Percentiles rank a stretch among this genome's conserved stretches.
These are phyloP conservation scores for Zymoseptoria brevis DNA, from an alignment of 2,329 filamentous ascomycete genomes.

Conservation along the genomic window DNA sequence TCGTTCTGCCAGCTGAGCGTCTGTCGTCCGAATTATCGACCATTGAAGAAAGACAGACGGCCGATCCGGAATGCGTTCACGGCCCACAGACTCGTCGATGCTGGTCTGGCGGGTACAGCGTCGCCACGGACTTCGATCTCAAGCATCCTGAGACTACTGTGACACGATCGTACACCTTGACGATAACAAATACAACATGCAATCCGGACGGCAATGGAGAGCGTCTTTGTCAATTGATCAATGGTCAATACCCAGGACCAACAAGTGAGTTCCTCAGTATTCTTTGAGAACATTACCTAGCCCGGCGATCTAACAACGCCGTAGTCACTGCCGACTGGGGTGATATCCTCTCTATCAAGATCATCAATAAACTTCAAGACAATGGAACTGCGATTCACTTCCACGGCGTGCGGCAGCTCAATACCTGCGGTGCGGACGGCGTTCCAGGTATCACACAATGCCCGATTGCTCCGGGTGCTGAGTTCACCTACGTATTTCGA, in stretches of 20 bases:
- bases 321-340: constrained; percentile 24
- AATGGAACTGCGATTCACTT: constrained; percentile 56
- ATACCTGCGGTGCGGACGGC: constrained; percentile 47
- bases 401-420: constrained; percentile 53
- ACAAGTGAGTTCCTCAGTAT: background rate
- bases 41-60: constrained; percentile 7
- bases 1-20: constrained; percentile 4
- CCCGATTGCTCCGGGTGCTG: constrained; percentile 41
- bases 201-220: constrained; percentile 32
- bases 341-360: constrained; percentile 28
- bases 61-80: constrained; percentile 31
- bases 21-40: constrained; percentile 25
- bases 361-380: constrained; percentile 43
- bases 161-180: constrained; percentile 29
- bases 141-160: constrained; percentile 36
- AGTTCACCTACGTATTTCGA: constrained; percentile 49
- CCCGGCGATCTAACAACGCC: background rate
- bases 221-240: constrained; percentile 43
- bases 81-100: constrained; percentile 33
- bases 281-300: background rate
- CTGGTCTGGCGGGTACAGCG: constrained; percentile 38
- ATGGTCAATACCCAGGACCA: constrained; percentile 59
- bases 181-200: constrained; percentile 29
- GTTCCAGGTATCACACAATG: constrained; percentile 35
- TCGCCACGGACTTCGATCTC: constrained; percentile 39